Evolutionary conservation across 805 yeast species (phyloP).

Genomic region (fission yeast (Schizosaccharomyces pombe)): ASM294v3 CU329670.1:1117501-1118000

Average conservation of each 20-base stretch:
- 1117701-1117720: slow-evolving; percentile 16
- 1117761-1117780: slow-evolving; percentile 13
- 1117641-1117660: slow-evolving; percentile 21
- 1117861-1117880: slow-evolving; percentile 17
- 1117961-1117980: slow-evolving; percentile 15
- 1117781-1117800: slow-evolving; percentile 10
- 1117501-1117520: slow-evolving; percentile 95
- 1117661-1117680: slow-evolving; percentile 15
- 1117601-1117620: slow-evolving; percentile 75
- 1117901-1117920: slow-evolving; percentile 13
- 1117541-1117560: slow-evolving; percentile 89
- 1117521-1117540: slow-evolving; percentile 77
- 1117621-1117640: slow-evolving; percentile 48
- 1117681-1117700: slow-evolving; percentile 11
- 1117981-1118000: slow-evolving; percentile 54
- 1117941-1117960: neutral
- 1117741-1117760: slow-evolving; percentile 19
- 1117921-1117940: neutral
- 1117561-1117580: slow-evolving; percentile 76
- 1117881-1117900: slow-evolving; percentile 16
- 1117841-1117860: slow-evolving; percentile 15
- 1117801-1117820: slow-evolving; percentile 14
- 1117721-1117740: slow-evolving; percentile 19
- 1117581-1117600: slow-evolving; percentile 57
- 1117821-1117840: slow-evolving; percentile 16